Base-by-base conservation (phyloP, 164 flowering plant genomes). In the Magnolia changhungtana region DNA sequence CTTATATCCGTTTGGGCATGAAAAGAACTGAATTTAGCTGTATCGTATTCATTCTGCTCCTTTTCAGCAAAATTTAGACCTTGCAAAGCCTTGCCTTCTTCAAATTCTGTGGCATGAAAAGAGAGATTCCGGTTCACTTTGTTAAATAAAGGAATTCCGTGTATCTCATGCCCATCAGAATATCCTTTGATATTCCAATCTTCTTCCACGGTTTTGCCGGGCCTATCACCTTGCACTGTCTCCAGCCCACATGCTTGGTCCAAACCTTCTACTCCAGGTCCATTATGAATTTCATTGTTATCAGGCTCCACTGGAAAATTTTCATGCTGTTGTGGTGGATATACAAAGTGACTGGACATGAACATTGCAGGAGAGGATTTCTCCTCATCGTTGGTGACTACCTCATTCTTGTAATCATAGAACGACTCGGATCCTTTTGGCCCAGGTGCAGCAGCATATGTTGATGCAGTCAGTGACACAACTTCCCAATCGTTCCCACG, bases 401-500 rank as follows among this genome's bases (percentile, higher is more conserved):
- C 50, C 49, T 78, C 72, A 18, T 71, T 81, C 31, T 78, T 73
- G 16, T 72, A 81, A 72, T 84, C 85, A 76, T 84, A 85, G 78
- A 63, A 86, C 74, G 75, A 50, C 10, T 83, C 88, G 81, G 74
- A 71, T 23, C 78, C 82, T 66, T 76, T 49, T n/a, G 93, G 90
- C 82, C 90, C 87, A 79, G 98, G 97, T 50, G 95, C 85, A 76
- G 97, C 97, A 83, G 95, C 97, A 86, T 94, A 96, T 18, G 95
- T 80, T 76, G 99, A 96, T 73, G 92, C 95, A 61, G 98, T 94
- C 18, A 96, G 97, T n/a, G 94, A 87, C 23, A 96, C 98, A 79
- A 96, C 99, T 86, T 96, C 99, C 99, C 99, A 96, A 45, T 92
- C 99, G 84, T 87, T 90, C 67, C 97, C 96, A 55, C 94, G 91